Percentiles rank a stretch among this genome's conserved stretches.
Evolutionary conservation across 164 flowering plant genomes (phyloP).

Genomic region (Liriodendron chinense): DNA sequence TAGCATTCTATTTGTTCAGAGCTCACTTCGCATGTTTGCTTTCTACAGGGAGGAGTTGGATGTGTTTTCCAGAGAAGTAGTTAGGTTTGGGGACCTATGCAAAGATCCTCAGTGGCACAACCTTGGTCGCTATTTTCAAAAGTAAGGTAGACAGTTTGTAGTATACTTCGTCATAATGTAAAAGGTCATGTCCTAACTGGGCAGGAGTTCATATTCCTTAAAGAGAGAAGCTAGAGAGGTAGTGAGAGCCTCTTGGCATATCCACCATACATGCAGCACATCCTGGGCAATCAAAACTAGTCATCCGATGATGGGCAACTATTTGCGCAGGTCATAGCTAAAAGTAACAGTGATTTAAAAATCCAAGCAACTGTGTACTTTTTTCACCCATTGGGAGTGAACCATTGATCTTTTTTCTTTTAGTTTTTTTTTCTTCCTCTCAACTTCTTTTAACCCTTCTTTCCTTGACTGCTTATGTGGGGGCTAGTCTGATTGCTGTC

Average conservation of each 20-base stretch:
- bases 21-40: neutral
- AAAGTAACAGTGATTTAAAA: neutral
- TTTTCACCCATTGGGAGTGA: neutral
- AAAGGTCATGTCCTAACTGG: neutral
- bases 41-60: conserved; percentile 75
- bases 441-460: neutral
- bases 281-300: neutral
- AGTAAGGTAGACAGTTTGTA: conserved; percentile 40
- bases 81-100: conserved; percentile 89
- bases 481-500: neutral
- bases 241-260: neutral
- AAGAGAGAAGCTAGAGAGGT: neutral
- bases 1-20: conserved; percentile 1
- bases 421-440: too few species aligned
- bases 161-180: neutral
- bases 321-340: neutral
- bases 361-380: neutral
- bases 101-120: conserved; percentile 97
- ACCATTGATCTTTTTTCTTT: neutral
- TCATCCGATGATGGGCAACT: neutral
- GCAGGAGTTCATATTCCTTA: neutral
- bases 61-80: conserved; percentile 75
- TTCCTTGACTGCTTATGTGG: neutral
- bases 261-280: neutral
- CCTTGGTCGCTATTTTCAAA: conserved; percentile 81